Percentiles rank a stretch among this genome's conserved stretches.
These are phyloP conservation scores for Pyrenophora seminiperda DNA, from an alignment of 2,329 filamentous ascomycete genomes.

Conservation along the genomic window DNA sequence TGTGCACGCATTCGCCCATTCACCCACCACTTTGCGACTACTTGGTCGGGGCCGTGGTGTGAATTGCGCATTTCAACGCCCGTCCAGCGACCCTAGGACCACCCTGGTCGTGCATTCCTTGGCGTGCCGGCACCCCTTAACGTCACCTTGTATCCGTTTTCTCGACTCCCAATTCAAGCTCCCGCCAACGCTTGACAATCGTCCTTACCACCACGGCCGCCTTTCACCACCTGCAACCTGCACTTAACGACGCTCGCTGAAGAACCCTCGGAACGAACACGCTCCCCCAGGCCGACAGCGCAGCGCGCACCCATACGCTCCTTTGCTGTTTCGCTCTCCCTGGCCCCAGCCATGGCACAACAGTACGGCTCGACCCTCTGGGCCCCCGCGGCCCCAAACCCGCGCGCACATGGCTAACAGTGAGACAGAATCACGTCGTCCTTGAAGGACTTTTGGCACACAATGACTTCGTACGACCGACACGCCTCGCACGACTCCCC, in stretches of 20 bases:
- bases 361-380: slow-evolving; percentile 32
- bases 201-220: background rate
- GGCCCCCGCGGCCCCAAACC: background rate
- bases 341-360: slow-evolving; percentile 40
- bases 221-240: background rate
- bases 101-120: slow-evolving; percentile 18
- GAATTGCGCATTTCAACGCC: slow-evolving; percentile 16
- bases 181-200: slow-evolving; percentile 14
- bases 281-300: slow-evolving; percentile 8
- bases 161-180: slow-evolving; percentile 21
- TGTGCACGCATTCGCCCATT: background rate
- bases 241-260: slow-evolving; percentile 9
- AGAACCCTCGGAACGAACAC: slow-evolving; percentile 1
- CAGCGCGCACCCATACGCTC: slow-evolving; percentile 24
- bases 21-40: background rate
- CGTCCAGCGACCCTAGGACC: slow-evolving; percentile 14
- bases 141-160: slow-evolving; percentile 23
- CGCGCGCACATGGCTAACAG: slow-evolving; percentile 29
- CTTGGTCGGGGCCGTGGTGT: slow-evolving; percentile 8
- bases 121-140: slow-evolving; percentile 23
- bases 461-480: slow-evolving; percentile 74
- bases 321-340: slow-evolving; percentile 20
- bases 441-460: slow-evolving; percentile 95
- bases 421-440: slow-evolving; percentile 51
- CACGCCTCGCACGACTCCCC: slow-evolving; percentile 92